These are phyloP conservation scores for Pezizomycotina sp. DNA, from an alignment of 2,329 filamentous ascomycete genomes.

Conservation along the genomic window DNA sequence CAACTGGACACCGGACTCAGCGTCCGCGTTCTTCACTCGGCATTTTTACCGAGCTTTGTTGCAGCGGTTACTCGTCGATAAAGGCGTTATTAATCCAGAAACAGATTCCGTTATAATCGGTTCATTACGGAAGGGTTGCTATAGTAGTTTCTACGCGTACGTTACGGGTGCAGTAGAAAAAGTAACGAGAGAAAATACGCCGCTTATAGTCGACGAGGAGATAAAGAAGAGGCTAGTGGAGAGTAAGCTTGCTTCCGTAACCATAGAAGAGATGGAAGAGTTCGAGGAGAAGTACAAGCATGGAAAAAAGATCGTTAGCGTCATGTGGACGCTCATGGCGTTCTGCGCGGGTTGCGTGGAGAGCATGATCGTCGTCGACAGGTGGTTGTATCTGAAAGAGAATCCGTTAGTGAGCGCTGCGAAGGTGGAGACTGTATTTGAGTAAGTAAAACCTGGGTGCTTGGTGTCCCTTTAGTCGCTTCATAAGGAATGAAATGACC, in stretches of 20 bases:
- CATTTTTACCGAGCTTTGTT: conserved; percentile 86
- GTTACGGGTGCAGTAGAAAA: conserved; percentile 67
- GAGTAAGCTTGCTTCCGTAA: conserved; percentile 41
- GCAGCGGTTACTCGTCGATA: conserved; percentile 79
- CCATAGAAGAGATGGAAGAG: conserved; percentile 53
- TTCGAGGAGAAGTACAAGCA: conserved; percentile 52
- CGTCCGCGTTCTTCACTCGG: conserved; percentile 72
- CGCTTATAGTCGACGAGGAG: conserved; percentile 42
- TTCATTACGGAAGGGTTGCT: conserved; percentile 63
- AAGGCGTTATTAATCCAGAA: conserved; percentile 30
- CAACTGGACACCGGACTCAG: conserved; percentile 75
- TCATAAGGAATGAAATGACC: too few relatives aligned
- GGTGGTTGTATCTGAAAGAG: conserved; percentile 75
- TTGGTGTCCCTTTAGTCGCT: too few relatives aligned
- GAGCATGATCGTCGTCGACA: conserved; percentile 74
- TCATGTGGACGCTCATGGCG: conserved; percentile 90
- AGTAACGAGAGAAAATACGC: conserved; percentile 31
- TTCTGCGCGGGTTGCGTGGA: conserved; percentile 83
- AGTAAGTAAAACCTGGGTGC: too few relatives aligned
- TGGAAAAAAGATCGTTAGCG: conserved; percentile 63
- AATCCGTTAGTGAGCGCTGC: conserved; percentile 40
- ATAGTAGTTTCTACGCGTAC: conserved; percentile 57
- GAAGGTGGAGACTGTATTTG: conserved; percentile 14
- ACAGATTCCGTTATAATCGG: conserved; percentile 76
- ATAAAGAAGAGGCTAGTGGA: conserved; percentile 41